Evolutionary conservation across 2,329 filamentous ascomycete genomes (phyloP).

Genomic region (Akanthomyces dipterigenus): DNA sequence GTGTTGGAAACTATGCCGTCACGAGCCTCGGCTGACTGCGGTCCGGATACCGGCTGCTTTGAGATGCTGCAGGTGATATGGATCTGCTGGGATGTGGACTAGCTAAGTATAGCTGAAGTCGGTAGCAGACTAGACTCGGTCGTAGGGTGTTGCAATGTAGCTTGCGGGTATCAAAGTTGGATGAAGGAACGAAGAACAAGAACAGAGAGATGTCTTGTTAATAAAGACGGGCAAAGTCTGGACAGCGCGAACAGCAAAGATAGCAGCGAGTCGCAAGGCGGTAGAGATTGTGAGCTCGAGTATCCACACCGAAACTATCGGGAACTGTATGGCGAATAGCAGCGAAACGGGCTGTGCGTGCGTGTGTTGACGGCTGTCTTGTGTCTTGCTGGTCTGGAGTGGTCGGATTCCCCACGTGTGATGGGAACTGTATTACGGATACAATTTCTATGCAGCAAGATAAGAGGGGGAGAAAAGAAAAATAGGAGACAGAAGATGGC

Average conservation of each 20-base stretch:
- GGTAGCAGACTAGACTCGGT: not conserved
- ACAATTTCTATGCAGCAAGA: not conserved
- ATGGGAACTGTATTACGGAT: not conserved
- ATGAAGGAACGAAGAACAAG: not conserved
- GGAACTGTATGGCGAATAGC: not conserved
- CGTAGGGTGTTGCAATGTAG: not conserved
- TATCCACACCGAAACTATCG: not conserved
- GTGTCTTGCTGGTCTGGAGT: too few relatives aligned
- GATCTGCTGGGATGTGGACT: not conserved
- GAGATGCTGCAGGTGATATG: not conserved
- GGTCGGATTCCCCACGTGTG: not conserved
- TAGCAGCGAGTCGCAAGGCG: not conserved
- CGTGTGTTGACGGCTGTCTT: not conserved
- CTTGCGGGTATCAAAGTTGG: not conserved
- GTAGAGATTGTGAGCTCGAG: not conserved
- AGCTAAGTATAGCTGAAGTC: not conserved
- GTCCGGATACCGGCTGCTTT: not conserved
- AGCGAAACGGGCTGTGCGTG: not conserved
- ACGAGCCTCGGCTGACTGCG: constrained; percentile 2
- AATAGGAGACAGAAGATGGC: not conserved
- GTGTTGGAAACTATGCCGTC: not conserved
- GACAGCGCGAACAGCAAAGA: not conserved
- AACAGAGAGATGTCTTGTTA: not conserved
- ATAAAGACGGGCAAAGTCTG: not conserved
- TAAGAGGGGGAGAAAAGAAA: not conserved